Conservation (phyloP, 2,329 filamentous ascomycete species). For the Tricladium varicosporioides region DNA sequence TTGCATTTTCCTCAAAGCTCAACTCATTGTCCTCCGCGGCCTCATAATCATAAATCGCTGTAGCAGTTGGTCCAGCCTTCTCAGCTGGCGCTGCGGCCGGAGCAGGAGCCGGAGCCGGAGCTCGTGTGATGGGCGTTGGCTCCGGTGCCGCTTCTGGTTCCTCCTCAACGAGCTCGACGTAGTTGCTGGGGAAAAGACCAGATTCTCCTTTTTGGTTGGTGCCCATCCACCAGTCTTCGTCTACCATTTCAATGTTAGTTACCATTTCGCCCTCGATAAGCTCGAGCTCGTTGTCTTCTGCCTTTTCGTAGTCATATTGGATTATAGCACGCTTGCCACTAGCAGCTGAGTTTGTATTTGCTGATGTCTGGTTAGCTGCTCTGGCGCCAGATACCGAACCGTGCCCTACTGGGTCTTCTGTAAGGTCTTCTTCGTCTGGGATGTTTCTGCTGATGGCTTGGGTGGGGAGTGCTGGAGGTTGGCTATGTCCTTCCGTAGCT, state of each 20-base stretch:
- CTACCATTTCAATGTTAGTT: conserved; percentile 93
- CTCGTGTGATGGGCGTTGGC: conserved; percentile 26
- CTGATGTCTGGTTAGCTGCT: conserved; percentile 41
- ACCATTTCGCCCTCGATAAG: conserved; percentile 85
- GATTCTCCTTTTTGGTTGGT: conserved; percentile 80
- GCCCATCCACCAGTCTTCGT: conserved; percentile 99
- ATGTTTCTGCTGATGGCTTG: conserved; percentile 60
- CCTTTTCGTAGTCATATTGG: conserved; percentile 96
- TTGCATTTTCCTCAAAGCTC: conserved; percentile 87
- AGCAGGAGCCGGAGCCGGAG: conserved; percentile 40
- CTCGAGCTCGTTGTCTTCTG: conserved; percentile 95
- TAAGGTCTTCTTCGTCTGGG: conserved; percentile 62
- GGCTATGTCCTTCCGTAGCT: conserved; percentile 46
- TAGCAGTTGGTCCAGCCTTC: conserved; percentile 62
- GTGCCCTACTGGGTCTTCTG: conserved; percentile 61
- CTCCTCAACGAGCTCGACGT: conserved; percentile 77
- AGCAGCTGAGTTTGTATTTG: conserved; percentile 44
- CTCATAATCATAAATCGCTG: conserved; percentile 92
- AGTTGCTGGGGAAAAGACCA: conserved; percentile 95
- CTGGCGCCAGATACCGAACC: conserved; percentile 59
- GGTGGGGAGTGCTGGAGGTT: conserved; percentile 60
- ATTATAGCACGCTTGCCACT: conserved; percentile 73
- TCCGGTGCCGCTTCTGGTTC: conserved; percentile 30
- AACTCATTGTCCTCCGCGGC: conserved; percentile 89
- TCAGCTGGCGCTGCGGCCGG: conserved; percentile 37